Evolutionary conservation across 805 yeast species (phyloP).

Genomic region (Ogataea neopini): DNA sequence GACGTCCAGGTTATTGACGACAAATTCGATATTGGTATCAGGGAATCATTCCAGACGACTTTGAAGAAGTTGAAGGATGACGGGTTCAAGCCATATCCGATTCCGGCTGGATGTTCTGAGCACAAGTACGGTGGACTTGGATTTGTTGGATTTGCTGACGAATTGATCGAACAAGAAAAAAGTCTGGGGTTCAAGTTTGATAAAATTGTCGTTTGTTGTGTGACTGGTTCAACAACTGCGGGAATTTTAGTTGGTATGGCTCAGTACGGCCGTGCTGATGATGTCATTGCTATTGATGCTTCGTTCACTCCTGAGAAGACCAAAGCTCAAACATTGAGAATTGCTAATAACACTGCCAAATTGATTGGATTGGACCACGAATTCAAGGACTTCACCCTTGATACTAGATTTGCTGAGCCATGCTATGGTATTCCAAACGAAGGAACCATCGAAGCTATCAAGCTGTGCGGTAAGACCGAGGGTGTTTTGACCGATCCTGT

Average conservation of each 20-base stretch:
- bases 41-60: constrained; percentile 37
- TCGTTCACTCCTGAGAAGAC: constrained; percentile 38
- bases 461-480: constrained; percentile 36
- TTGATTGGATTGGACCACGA: constrained; percentile 32
- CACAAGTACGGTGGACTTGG: constrained; percentile 40
- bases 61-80: constrained; percentile 28
- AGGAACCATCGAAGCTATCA: constrained; percentile 39
- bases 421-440: constrained; percentile 38
- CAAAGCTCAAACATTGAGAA: constrained; percentile 36
- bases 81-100: constrained; percentile 39
- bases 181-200: constrained; percentile 36
- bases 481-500: constrained; percentile 40
- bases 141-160: constrained; percentile 39
- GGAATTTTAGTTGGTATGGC: constrained; percentile 39
- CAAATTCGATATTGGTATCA: constrained; percentile 38
- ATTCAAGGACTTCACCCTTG: constrained; percentile 32
- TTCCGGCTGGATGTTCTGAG: constrained; percentile 38
- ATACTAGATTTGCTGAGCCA: constrained; percentile 37
- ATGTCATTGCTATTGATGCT: constrained; percentile 39
- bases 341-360: constrained; percentile 35
- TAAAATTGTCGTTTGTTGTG: constrained; percentile 38
- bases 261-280: constrained; percentile 35
- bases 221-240: constrained; percentile 38
- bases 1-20: constrained; percentile 37
- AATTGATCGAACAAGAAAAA: constrained; percentile 37